A percentile compares a stretch with the other conserved stretches of the same genome.
These are phyloP conservation scores for Pleurotus tuoliensis DNA, from an alignment of 768 basidiomycete species.

Conservation along the genomic window DNA sequence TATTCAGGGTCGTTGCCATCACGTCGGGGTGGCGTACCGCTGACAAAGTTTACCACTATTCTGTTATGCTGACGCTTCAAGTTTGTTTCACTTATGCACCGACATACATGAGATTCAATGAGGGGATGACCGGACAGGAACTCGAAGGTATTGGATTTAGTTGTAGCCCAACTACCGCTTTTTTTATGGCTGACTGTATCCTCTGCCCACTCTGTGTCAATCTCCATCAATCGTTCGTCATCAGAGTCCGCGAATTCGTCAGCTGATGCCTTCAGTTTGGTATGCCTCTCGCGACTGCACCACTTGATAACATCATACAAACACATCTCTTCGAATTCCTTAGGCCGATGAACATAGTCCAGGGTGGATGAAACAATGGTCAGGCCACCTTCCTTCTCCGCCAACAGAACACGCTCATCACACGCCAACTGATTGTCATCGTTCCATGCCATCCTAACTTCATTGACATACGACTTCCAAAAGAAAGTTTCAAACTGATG, in stretches of 20 bases:
- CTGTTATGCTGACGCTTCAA: background rate
- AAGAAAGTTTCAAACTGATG: too few relatives aligned
- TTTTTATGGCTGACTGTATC: too few relatives aligned
- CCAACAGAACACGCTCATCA: constrained; percentile 16
- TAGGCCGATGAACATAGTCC: constrained; percentile 12
- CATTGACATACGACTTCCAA: too few relatives aligned
- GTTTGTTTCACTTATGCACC: background rate
- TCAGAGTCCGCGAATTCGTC: too few relatives aligned
- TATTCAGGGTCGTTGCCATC: constrained; percentile 29
- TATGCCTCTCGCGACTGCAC: too few relatives aligned
- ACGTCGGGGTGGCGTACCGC: constrained; percentile 23
- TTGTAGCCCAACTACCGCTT: too few relatives aligned
- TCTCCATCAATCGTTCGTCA: too few relatives aligned
- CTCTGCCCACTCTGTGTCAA: too few relatives aligned
- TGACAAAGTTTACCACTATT: constrained; percentile 22
- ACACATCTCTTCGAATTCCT: constrained; percentile 6
- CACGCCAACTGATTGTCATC: constrained; percentile 2
- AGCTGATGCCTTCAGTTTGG: too few relatives aligned
- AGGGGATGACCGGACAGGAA: constrained; percentile 8
- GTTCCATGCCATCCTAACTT: constrained; percentile 11
- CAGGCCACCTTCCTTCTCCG: constrained; percentile 13
- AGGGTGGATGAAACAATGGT: constrained; percentile 16
- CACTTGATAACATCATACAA: constrained; percentile 15
- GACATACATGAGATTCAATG: constrained; percentile 5
- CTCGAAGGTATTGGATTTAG: too few relatives aligned